Evolutionary conservation across 371 early-diverging fungal genomes (phyloP), one percentile per base, ranked within the genome.

Genomic region (Mortierella polycephala): DNA sequence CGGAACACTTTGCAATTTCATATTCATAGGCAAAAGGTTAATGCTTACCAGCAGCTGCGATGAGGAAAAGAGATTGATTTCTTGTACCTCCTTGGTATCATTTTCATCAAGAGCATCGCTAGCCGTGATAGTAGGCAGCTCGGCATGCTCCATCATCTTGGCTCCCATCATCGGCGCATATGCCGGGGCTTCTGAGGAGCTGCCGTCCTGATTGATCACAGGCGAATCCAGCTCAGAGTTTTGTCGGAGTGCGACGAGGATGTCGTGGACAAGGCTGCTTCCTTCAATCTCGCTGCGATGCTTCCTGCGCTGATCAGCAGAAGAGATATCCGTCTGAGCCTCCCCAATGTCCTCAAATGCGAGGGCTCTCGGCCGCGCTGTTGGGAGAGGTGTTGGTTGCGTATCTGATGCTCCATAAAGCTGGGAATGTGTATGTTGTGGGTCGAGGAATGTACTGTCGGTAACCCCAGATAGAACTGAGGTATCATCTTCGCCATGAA

Each of bases 241-340:
- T 46, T 75, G 67, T 51, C 75, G 75, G 23, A 75, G 65, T n/a
- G 41, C 75, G 11, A 39, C 52, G 50, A 75, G 42, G 60, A 75
- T 62, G 46, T 61, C 75, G 52, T 54, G 57, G 12, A 75, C 70
- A 5, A 63, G 60, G 11, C 62, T 58, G 41, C 60, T 40, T 7
- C 54, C 44, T 18, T 67, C 71, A 42, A 67, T 69, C 52, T 75
- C 75, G 46, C 71, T 75, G 20, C 49, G 59, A 30, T 70, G 60
- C 42, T 71, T 75, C 20, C 63, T 30, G 45, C 65, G 71, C 11
- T 14, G n/a, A 7, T 64, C 65, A 21, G 53, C 49, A n/a, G 40
- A n/a, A 37, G 39, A 7, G 14, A 1, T 16, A 16, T 41, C 21
- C 47, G 20, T 44, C 20, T 53, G 52, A 47, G 23, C 49, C 12